phyloP scores from a whole-genome alignment of 1,284 basidiomycete genomes.

The Chiua sp. region DNA sequence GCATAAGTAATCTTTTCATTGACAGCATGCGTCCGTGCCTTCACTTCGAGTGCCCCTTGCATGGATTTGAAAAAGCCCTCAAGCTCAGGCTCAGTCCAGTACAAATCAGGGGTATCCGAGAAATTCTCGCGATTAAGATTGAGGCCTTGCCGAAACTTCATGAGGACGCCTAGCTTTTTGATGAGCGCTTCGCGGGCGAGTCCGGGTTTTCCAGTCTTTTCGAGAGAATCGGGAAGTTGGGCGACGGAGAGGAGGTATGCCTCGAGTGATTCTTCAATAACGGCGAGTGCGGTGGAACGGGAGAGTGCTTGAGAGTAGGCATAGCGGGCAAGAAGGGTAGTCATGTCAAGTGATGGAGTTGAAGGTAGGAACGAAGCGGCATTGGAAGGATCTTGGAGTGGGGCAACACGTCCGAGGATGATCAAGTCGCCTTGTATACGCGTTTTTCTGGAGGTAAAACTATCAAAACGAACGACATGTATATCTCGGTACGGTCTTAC shows the following conservation, averaged over 20 bases:
- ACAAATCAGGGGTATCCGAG: constrained; percentile 88
- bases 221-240: constrained; percentile 73
- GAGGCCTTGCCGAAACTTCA: constrained; percentile 87
- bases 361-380: constrained; percentile 54
- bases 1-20: constrained; percentile 96
- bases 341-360: constrained; percentile 52
- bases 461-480: not conserved
- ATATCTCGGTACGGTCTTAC: constrained; percentile 36
- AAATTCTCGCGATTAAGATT: constrained; percentile 90
- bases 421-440: constrained; percentile 89
- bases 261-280: constrained; percentile 82
- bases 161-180: constrained; percentile 86
- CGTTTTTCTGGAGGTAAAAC: constrained; percentile 60
- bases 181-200: constrained; percentile 81
- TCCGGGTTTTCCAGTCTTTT: constrained; percentile 81
- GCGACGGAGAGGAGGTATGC: constrained; percentile 83
- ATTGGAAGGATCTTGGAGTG: constrained; percentile 48
- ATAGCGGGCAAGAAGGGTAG: constrained; percentile 83
- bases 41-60: constrained; percentile 83
- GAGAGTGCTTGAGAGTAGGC: constrained; percentile 90
- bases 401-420: constrained; percentile 76
- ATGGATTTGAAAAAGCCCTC: constrained; percentile 89
- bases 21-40: constrained; percentile 75
- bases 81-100: constrained; percentile 90
- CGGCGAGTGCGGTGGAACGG: constrained; percentile 84